A percentile compares a stretch with the other conserved stretches of the same genome.
Conservation (phyloP, 2,329 filamentous ascomycete genomes). For the Meredithiella fracta region DNA sequence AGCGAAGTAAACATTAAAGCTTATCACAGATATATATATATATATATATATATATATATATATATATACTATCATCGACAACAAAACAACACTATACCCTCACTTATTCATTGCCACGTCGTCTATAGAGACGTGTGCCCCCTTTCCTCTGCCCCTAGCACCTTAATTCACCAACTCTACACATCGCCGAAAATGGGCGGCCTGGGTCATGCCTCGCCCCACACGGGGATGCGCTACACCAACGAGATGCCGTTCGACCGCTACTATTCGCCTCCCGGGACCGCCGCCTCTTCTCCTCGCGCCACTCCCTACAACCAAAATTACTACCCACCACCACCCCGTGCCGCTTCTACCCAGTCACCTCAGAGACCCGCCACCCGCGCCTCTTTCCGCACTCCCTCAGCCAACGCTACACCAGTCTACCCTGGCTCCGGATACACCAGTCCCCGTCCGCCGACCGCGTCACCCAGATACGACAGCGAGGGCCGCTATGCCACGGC, state of each 20-base stretch:
- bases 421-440: conserved; percentile 11
- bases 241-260: not conserved
- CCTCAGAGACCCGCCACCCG: conserved; percentile 15
- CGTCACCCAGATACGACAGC: conserved; percentile 46
- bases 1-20: not conserved
- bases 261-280: conserved; percentile 9
- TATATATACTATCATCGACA: no score
- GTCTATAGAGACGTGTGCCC: not conserved
- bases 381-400: conserved; percentile 14
- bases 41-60: no score
- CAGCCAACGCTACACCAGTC: conserved; percentile 6
- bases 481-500: conserved; percentile 46
- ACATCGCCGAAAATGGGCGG: conserved; percentile 8
- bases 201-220: conserved; percentile 8
- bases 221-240: not conserved
- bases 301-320: conserved; percentile 2
- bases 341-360: conserved; percentile 8
- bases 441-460: conserved; percentile 32
- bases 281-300: conserved; percentile 9
- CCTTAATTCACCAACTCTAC: not conserved
- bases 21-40: no score
- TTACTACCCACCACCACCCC: conserved; percentile 5
- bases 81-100: no score
- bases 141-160: not conserved
- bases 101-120: no score